phyloP scores from a whole-genome alignment of 345 rosid genomes.

The Limnanthes douglasii region DNA sequence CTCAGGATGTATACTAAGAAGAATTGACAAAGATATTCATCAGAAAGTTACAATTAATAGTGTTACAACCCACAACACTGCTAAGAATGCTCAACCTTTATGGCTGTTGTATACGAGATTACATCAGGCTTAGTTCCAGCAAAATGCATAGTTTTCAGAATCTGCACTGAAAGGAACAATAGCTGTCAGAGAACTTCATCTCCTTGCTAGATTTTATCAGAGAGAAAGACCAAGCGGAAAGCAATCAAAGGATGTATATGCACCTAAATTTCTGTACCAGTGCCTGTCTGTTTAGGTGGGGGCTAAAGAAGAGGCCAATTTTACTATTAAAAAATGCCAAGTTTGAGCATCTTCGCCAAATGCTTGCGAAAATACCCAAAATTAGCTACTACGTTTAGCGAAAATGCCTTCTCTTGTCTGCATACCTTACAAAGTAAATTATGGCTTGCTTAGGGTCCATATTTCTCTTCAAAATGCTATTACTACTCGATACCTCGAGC shows the following conservation, averaged over 20 bases:
- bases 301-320: too few species aligned
- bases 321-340: too few species aligned
- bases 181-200: conserved; percentile 13
- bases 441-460: too few species aligned
- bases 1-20: conserved; percentile 4
- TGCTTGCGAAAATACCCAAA: too few species aligned
- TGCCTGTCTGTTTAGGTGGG: too few species aligned
- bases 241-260: conserved; percentile 2
- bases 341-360: too few species aligned
- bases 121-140: conserved; percentile 76
- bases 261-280: background rate
- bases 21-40: conserved; percentile 2
- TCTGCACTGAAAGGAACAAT: conserved; percentile 39
- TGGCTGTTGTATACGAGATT: conserved; percentile 79
- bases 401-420: too few species aligned
- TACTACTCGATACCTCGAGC: too few species aligned
- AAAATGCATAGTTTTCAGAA: conserved; percentile 55
- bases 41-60: conserved; percentile 7
- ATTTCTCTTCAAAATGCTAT: too few species aligned
- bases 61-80: background rate
- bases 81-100: conserved; percentile 42
- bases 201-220: background rate
- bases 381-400: too few species aligned
- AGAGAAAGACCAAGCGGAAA: background rate
- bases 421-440: too few species aligned